A percentile compares a stretch with the other conserved stretches of the same genome.
Conservation (phyloP, 1,284 basidiomycete genomes). For the Fistulinella cinereoalba region DNA sequence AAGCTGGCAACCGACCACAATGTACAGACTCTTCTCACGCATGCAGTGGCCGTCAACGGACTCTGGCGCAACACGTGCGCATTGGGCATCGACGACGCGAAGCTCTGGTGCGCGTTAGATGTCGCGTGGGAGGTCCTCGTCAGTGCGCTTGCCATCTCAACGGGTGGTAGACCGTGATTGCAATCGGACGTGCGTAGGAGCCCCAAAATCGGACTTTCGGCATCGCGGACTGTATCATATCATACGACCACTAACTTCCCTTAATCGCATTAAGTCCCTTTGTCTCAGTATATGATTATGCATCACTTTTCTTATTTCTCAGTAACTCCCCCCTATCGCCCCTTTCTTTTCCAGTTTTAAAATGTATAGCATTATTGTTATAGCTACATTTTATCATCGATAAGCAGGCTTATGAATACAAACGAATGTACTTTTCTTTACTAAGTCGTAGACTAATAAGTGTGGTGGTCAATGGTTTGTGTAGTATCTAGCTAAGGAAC, state of each 20-base stretch:
- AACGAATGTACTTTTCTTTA: constrained; percentile 3
- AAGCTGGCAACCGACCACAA: constrained; percentile 32
- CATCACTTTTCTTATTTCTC: neutral
- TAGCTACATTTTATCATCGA: too few species aligned
- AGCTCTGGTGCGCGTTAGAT: constrained; percentile 54
- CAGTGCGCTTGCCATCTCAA: constrained; percentile 34
- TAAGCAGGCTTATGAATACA: constrained; percentile 12
- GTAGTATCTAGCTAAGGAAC: too few species aligned
- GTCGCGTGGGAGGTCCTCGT: constrained; percentile 55
- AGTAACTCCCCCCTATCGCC: too few species aligned
- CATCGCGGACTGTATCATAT: too few species aligned
- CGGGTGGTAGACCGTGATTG: constrained; percentile 21
- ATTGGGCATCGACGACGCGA: constrained; percentile 55
- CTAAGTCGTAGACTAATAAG: too few species aligned
- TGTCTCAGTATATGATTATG: constrained; percentile 25
- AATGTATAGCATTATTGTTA: constrained; percentile 11
- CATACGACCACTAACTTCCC: neutral
- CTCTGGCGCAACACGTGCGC: constrained; percentile 60
- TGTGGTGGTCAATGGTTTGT: too few species aligned
- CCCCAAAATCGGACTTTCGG: constrained; percentile 6
- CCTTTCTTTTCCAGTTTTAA: neutral
- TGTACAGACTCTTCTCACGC: constrained; percentile 35
- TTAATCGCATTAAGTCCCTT: constrained; percentile 10
- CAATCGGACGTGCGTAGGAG: neutral
- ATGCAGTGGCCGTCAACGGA: constrained; percentile 46